Conservation (phyloP, 345 rosid species). For the Ceriops zippeliana region DNA sequence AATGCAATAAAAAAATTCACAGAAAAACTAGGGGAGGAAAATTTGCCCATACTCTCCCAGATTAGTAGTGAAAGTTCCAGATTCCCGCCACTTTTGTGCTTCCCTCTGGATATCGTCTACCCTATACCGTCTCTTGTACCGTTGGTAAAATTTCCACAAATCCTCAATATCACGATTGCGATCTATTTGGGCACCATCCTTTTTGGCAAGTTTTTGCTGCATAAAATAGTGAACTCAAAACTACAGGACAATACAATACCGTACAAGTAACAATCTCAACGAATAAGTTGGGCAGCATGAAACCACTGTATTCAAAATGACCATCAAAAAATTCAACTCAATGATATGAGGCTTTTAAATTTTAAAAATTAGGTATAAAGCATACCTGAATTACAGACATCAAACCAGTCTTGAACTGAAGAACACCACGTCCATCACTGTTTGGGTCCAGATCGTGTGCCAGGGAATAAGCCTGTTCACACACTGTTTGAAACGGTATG, state of each 20-base stretch:
- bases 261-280: background rate
- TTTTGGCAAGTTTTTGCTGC: conserved; percentile 97
- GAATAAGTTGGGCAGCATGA: background rate
- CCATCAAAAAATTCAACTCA: background rate
- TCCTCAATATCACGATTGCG: conserved; percentile 81
- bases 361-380: background rate
- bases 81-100: conserved; percentile 74
- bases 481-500: conserved; percentile 42
- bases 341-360: background rate
- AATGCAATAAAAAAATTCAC: background rate
- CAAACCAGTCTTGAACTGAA: conserved; percentile 98
- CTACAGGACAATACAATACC: background rate
- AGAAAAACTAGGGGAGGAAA: background rate
- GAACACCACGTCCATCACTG: conserved; percentile 96
- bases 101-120: conserved; percentile 88
- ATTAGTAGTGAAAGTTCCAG: conserved; percentile 62
- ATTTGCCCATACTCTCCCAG: conserved; percentile 69
- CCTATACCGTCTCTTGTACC: conserved; percentile 63
- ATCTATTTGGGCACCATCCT: conserved; percentile 65
- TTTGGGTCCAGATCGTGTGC: conserved; percentile 94
- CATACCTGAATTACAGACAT: conserved; percentile 85
- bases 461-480: conserved; percentile 95
- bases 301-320: background rate
- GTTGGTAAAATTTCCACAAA: conserved; percentile 77
- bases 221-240: conserved; percentile 21